Percentiles rank a stretch among this genome's conserved stretches.
These are phyloP conservation scores for Fusarium chlamydosporum DNA, from an alignment of 2,329 filamentous ascomycete genomes.

Conservation along the genomic window DNA sequence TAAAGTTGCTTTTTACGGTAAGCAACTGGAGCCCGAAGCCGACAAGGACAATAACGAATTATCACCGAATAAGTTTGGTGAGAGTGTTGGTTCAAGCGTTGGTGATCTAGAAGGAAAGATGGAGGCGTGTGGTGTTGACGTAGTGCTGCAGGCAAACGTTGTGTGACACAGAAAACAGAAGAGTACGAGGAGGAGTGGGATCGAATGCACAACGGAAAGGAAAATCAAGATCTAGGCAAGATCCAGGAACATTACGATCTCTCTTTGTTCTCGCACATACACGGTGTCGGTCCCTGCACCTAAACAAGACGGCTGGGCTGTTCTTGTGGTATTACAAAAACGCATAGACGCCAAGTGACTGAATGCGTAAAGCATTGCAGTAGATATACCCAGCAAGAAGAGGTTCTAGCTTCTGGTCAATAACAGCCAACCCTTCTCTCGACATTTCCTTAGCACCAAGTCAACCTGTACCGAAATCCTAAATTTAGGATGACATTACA, in stretches of 20 bases:
- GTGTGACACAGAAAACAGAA: slow-evolving; percentile 26
- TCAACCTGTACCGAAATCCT: no score
- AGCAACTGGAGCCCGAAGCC: background rate
- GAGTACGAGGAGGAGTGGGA: slow-evolving; percentile 6
- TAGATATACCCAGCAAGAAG: slow-evolving; percentile 1
- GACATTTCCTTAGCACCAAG: no score
- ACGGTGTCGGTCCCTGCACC: background rate
- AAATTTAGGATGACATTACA: background rate
- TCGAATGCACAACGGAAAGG: slow-evolving; percentile 4
- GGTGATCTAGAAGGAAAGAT: slow-evolving; percentile 3
- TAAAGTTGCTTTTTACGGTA: slow-evolving; percentile 17
- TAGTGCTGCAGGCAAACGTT: slow-evolving; percentile 27
- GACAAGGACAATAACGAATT: slow-evolving; percentile 1
- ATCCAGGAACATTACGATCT: slow-evolving; percentile 9
- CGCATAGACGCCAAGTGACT: background rate
- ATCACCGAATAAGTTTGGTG: background rate
- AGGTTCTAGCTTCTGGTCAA: background rate
- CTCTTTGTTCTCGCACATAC: slow-evolving; percentile 15
- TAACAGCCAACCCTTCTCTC: background rate
- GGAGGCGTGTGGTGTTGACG: slow-evolving; percentile 24
- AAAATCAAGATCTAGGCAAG: slow-evolving; percentile 14
- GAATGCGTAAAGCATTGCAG: background rate
- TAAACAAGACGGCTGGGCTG: slow-evolving; percentile 2
- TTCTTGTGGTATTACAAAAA: background rate
- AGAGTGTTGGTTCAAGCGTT: slow-evolving; percentile 14